These are phyloP conservation scores for Starmerella apicola DNA, from an alignment of 805 yeast genomes.

Conservation along the genomic window DNA sequence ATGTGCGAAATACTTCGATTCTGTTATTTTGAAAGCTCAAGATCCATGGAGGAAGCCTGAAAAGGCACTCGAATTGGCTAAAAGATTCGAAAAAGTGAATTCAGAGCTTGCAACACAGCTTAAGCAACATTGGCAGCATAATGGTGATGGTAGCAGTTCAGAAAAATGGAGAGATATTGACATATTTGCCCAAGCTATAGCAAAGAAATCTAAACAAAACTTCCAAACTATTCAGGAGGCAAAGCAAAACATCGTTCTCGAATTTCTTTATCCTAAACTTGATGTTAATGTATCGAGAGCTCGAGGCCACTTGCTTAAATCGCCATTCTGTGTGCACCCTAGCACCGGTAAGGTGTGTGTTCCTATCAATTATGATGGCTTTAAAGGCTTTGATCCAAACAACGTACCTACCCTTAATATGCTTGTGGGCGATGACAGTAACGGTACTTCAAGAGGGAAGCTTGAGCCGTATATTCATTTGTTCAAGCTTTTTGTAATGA, in stretches of 20 bases:
- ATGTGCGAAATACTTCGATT: conserved; percentile 50
- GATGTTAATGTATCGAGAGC: conserved; percentile 89
- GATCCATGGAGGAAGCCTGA: conserved; percentile 43
- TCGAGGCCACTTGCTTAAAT: conserved; percentile 79
- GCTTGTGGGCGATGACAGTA: conserved; percentile 52
- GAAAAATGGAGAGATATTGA: conserved; percentile 69
- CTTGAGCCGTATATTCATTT: conserved; percentile 57
- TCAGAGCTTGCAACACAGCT: conserved; percentile 33
- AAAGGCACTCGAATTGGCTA: conserved; percentile 40
- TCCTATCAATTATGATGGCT: conserved; percentile 37
- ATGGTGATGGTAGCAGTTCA: conserved; percentile 38
- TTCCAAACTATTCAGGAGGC: conserved; percentile 48
- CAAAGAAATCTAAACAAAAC: conserved; percentile 25
- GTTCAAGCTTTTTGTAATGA: conserved; percentile 51
- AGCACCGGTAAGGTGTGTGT: conserved; percentile 93
- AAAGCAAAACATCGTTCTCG: conserved; percentile 68
- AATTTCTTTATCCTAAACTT: conserved; percentile 76
- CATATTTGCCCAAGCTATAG: conserved; percentile 30
- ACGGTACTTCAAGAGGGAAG: conserved; percentile 41
- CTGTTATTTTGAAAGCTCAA: conserved; percentile 62
- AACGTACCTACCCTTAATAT: conserved; percentile 62
- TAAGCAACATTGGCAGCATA: conserved; percentile 47
- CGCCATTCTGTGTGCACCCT: conserved; percentile 96
- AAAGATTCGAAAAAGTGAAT: conserved; percentile 35
- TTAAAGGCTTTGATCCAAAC: conserved; percentile 56